Evolutionary conservation across 345 rosid genomes (phyloP).

Genomic region (Lepidium didymum): DNA sequence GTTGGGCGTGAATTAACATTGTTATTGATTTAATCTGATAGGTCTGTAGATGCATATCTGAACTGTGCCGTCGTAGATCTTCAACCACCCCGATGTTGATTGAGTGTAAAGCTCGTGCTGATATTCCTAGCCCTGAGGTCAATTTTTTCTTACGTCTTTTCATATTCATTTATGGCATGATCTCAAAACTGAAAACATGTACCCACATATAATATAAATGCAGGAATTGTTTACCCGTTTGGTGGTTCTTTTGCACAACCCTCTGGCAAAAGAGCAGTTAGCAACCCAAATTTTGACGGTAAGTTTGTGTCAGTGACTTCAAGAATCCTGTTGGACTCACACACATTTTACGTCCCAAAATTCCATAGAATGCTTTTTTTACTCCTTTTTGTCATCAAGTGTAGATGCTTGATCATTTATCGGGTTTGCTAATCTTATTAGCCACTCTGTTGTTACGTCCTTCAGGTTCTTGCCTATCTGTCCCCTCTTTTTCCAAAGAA

Average conservation of each 20-base stretch:
- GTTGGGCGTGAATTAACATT: neutral
- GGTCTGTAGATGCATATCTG: constrained; percentile 98
- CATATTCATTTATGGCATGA: constrained; percentile 8
- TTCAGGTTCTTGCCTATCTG: constrained; percentile 84
- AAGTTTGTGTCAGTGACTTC: constrained; percentile 27
- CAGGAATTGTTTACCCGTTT: constrained; percentile 95
- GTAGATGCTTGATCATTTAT: neutral
- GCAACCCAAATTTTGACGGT: constrained; percentile 88
- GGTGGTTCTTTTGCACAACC: constrained; percentile 91
- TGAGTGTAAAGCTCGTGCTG: constrained; percentile 78
- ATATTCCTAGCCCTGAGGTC: constrained; percentile 90
- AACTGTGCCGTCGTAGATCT: constrained; percentile 64
- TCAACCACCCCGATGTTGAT: constrained; percentile 49
- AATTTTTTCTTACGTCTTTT: neutral
- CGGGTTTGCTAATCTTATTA: neutral
- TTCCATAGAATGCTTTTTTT: neutral
- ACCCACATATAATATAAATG: constrained; percentile 19
- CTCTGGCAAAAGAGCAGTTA: constrained; percentile 79
- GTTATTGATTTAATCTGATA: constrained; percentile 29
- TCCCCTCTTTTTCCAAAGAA: constrained; percentile 92
- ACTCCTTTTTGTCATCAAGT: neutral
- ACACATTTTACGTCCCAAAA: neutral
- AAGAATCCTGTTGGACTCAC: neutral
- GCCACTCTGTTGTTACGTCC: constrained; percentile 11
- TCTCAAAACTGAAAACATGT: neutral